phyloP scores from a whole-genome alignment of 371 early-diverging fungal species.

The Coemansia sp. region DNA sequence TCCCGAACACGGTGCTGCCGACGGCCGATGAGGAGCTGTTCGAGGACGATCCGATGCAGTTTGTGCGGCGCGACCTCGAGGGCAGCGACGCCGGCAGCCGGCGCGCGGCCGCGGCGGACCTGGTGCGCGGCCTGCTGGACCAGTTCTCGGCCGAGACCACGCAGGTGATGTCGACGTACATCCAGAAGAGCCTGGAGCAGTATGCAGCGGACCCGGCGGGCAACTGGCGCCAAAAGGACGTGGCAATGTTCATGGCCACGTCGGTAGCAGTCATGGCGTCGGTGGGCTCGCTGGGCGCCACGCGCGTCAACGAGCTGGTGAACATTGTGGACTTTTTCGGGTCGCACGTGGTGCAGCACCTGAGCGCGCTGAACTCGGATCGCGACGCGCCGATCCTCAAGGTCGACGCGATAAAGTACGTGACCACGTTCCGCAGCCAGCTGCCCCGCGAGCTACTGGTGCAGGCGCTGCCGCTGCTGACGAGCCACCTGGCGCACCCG shows the following conservation, averaged over 20 bases:
- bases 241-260: conserved; percentile 87
- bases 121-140: conserved; percentile 89
- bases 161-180: conserved; percentile 73
- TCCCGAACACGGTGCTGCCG: conserved; percentile 90
- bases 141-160: conserved; percentile 83
- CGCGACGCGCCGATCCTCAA: conserved; percentile 83
- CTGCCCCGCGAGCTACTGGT: conserved; percentile 75
- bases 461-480: conserved; percentile 74
- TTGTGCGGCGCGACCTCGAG: conserved; percentile 91
- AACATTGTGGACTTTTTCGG: conserved; percentile 81
- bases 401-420: conserved; percentile 90
- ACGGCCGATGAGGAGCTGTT: conserved; percentile 91
- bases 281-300: conserved; percentile 68
- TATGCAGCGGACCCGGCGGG: conserved; percentile 66
- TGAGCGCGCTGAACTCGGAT: conserved; percentile 72
- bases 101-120: conserved; percentile 86
- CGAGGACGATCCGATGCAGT: conserved; percentile 95
- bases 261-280: conserved; percentile 61
- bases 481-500: conserved; percentile 74
- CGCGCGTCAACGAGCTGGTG: conserved; percentile 72
- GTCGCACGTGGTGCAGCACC: conserved; percentile 70
- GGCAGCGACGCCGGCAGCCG: conserved; percentile 81
- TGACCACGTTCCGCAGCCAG: conserved; percentile 91
- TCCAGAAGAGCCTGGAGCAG: conserved; percentile 69
- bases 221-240: conserved; percentile 97